Evolutionary conservation across 108 stramenopile species (phyloP).

Genomic region (Nitzschia palea): DNA sequence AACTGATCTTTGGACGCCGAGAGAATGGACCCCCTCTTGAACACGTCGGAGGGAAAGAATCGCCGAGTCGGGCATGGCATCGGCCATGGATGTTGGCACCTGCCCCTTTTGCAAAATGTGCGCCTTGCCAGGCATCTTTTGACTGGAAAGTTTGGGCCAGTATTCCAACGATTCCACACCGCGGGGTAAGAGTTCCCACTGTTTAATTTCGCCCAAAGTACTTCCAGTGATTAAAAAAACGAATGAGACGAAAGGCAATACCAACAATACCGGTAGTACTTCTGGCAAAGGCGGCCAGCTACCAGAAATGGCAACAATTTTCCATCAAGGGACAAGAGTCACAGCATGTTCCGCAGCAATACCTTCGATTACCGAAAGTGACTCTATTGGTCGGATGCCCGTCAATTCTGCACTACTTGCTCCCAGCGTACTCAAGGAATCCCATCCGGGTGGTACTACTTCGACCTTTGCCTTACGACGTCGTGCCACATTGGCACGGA

Average conservation of each 20-base stretch:
- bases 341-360: too few relatives aligned
- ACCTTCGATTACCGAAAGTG: too few relatives aligned
- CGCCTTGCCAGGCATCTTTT: constrained; percentile 19
- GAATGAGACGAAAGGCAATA: background rate
- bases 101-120: constrained; percentile 12
- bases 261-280: background rate
- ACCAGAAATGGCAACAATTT: too few relatives aligned
- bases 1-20: constrained; percentile 15
- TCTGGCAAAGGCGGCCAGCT: background rate
- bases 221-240: constrained; percentile 15
- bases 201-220: constrained; percentile 19
- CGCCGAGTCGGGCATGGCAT: background rate
- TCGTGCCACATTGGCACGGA: constrained; percentile 2
- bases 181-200: constrained; percentile 23
- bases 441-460: background rate
- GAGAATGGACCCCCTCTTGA: constrained; percentile 19
- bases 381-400: too few relatives aligned
- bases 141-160: constrained; percentile 21
- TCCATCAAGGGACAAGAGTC: background rate
- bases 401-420: too few relatives aligned
- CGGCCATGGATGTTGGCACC: background rate
- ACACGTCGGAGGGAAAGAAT: constrained; percentile 7
- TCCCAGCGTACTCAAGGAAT: background rate
- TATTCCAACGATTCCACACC: constrained; percentile 17
- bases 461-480: background rate